Evolutionary conservation across 169 alveolate genomes (phyloP), one percentile per base, ranked within the genome.

Genomic region (Hepatocystis sp.): DNA sequence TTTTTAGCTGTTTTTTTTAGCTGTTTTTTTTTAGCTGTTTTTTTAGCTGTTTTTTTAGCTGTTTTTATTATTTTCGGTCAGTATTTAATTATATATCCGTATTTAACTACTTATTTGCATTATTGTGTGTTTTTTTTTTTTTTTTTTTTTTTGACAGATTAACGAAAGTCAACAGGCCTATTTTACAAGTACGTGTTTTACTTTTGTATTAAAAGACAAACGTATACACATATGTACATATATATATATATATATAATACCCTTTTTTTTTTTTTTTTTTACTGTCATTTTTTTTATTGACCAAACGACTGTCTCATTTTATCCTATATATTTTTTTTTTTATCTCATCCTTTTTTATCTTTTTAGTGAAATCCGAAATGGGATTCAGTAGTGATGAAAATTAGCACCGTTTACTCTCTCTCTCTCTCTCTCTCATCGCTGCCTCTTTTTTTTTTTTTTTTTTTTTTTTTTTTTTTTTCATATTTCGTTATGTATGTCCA

Each of bases 361-460:
- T 36, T 49, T 39, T 40, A 68, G 86, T 68, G 68, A 68, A 46
- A 40, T 42, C 86, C 28, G 86, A 68, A 42, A 55, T 68, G 65
- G 86, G 86, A 1, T 61, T 68, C 17, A 68, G 86, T 28, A 68
- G 86, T 11, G 86, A 68, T 42, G 86, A 68, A 25, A 68, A 68
- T 42, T 68, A 56, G 17, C 23, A n/a, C 4, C 13, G 11, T n/a
- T 21, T n/a, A n/a, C 23, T 3, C 17, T 58, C 34, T 28, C 23
- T 58, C 21, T 5, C n/a, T 47, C 17, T 47, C 2, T 27, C 19
- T 27, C 32, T 47, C 19, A 47, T 47, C n/a, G 19, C 19, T 11
- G 32, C n/a, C n/a, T n/a, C n/a, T n/a, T n/a, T n/a, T n/a, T n/a
- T n/a, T n/a, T n/a, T n/a, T n/a, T n/a, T 17, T 40, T 40, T 63